A percentile compares a stretch with the other conserved stretches of the same genome.
phyloP scores from a whole-genome alignment of 768 basidiomycete species.

The Lactarius sp. region DNA sequence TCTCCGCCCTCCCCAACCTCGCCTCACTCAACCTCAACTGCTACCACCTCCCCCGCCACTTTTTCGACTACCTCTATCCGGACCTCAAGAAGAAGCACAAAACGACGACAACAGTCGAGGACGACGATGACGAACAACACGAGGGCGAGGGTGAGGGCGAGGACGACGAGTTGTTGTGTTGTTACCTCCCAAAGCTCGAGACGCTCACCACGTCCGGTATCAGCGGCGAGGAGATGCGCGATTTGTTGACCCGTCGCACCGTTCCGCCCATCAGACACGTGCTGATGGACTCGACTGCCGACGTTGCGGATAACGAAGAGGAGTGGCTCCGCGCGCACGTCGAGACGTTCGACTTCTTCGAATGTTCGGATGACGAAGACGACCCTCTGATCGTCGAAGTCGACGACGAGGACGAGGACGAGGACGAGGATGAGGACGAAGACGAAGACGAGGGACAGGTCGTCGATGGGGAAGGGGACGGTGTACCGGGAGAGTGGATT shows the following conservation, averaged over 20 bases:
- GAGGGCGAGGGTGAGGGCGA: neutral
- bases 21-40: constrained; percentile 40
- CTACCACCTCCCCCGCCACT: constrained; percentile 30
- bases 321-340: constrained; percentile 50
- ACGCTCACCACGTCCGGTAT: constrained; percentile 45
- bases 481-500: constrained; percentile 5
- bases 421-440: constrained; percentile 23
- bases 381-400: constrained; percentile 22
- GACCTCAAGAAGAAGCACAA: constrained; percentile 1
- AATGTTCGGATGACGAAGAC: constrained; percentile 47
- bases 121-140: neutral
- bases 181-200: constrained; percentile 49
- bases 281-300: constrained; percentile 43
- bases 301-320: constrained; percentile 39
- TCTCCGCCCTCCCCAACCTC: constrained; percentile 46
- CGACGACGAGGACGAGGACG: constrained; percentile 24
- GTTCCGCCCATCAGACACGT: constrained; percentile 46
- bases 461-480: constrained; percentile 14
- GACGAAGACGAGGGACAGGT: constrained; percentile 27
- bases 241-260: constrained; percentile 42
- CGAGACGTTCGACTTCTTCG: constrained; percentile 51
- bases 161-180: constrained; percentile 5
- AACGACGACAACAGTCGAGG: neutral
- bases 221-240: constrained; percentile 38
- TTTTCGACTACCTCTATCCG: constrained; percentile 28